Base-by-base conservation (phyloP, 345 rosid genomes). In the Brassica juncea region DNA sequence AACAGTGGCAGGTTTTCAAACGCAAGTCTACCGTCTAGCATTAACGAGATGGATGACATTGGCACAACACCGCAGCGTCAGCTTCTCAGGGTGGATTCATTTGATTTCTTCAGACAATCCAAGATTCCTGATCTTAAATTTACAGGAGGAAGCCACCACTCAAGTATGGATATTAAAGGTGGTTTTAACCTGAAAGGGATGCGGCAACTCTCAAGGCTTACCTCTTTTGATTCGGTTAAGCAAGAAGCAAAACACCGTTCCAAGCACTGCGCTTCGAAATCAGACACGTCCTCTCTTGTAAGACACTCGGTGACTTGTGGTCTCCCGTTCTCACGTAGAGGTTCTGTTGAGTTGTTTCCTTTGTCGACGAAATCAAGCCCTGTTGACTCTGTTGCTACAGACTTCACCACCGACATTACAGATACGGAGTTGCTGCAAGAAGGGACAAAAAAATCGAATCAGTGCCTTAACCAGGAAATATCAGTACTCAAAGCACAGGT, bases 401-500 rank as follows among this genome's bases (percentile, higher is more conserved):
- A 77, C 81, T 76, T 70, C 25, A 67, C 69, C 63, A 21, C 77
- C 0, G 80, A 70, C 63, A 76, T 74, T 44, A 77, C 88, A 16
- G 86, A 81, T 74, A 79, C 86, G 11, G 91, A 84, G 42, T 66
- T 84, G 71, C 78, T 68, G 39, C 80, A 81, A 52, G 85, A 87
- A 78, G 82, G 69, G 60, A 72, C 90, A 31, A 87, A 85, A 82
- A 84, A 74, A 75, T 71, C 86, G 27, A 79, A 79, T 77, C 85
- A 83, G 28, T 78, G 78, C 68, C 73, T 80, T 37, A 73, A 71
- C 60, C 85, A 83, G 72, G 94, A 89, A 63, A 84, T 87, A 70
- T 70, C 76, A 81, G 66, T 87, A 81, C 84, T 89, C 82, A 89
- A 84, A 77, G 82, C 90, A 73, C 91, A 88, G 92, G 97, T 89